These are phyloP conservation scores for Wickerhamiella shivajii DNA, from an alignment of 805 yeast genomes.

Conservation along the genomic window DNA sequence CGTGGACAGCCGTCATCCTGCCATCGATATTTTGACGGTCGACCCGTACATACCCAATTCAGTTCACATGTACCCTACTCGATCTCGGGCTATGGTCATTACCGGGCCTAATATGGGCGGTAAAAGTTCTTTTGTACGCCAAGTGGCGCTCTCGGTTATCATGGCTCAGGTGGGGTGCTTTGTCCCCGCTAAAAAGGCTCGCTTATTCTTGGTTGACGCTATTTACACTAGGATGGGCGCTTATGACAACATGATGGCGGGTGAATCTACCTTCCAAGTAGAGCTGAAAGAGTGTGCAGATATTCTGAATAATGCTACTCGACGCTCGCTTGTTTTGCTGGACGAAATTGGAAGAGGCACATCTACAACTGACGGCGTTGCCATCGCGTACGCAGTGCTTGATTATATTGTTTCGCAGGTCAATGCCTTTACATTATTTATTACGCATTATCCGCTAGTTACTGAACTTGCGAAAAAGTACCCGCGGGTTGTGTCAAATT, in stretches of 20 bases:
- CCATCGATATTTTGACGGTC: constrained; percentile 36
- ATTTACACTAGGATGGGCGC: constrained; percentile 59
- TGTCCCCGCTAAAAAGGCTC: constrained; percentile 51
- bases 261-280: constrained; percentile 73
- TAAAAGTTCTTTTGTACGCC: constrained; percentile 62
- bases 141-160: constrained; percentile 54
- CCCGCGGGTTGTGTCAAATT: constrained; percentile 35
- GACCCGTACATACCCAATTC: constrained; percentile 51
- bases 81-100: constrained; percentile 43
- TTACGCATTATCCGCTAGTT: constrained; percentile 70
- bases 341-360: constrained; percentile 74
- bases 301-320: constrained; percentile 37
- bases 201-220: constrained; percentile 52
- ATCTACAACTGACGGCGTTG: constrained; percentile 63
- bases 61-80: constrained; percentile 33
- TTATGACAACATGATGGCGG: constrained; percentile 55
- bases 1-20: constrained; percentile 49
- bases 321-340: constrained; percentile 43
- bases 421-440: constrained; percentile 51
- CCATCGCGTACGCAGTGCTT: constrained; percentile 63
- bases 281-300: constrained; percentile 54
- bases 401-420: constrained; percentile 35
- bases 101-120: constrained; percentile 91
- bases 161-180: constrained; percentile 69
- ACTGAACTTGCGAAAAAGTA: constrained; percentile 34